phyloP scores from a whole-genome alignment of 2,329 filamentous ascomycete species.

The Elsinoe necatrix region DNA sequence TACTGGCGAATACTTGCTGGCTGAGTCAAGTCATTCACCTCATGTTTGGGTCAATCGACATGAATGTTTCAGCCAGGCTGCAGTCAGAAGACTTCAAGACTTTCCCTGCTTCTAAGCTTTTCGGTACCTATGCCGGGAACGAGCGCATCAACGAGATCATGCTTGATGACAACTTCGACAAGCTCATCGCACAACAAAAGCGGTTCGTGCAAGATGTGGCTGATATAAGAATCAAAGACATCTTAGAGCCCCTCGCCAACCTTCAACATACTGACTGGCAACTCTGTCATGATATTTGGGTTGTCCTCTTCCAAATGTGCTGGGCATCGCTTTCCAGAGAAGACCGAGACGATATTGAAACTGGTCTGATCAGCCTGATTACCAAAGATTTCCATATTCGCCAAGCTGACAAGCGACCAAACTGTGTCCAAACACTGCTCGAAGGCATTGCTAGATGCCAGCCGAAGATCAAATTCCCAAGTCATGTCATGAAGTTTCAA shows the following conservation, averaged over 20 bases:
- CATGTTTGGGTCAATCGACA: conserved; percentile 82
- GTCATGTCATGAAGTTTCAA: conserved; percentile 91
- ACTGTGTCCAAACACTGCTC: conserved; percentile 86
- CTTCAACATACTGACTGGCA: conserved; percentile 81
- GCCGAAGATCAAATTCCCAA: conserved; percentile 84
- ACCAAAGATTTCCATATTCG: conserved; percentile 94
- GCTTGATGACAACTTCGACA: conserved; percentile 73
- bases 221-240: conserved; percentile 77
- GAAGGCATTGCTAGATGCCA: conserved; percentile 77
- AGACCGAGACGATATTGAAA: conserved; percentile 81
- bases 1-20: conserved; percentile 91
- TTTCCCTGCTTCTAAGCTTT: conserved; percentile 64
- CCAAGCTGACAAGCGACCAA: conserved; percentile 89
- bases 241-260: conserved; percentile 83
- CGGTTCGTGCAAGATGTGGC: conserved; percentile 77
- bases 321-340: conserved; percentile 85
- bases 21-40: conserved; percentile 89
- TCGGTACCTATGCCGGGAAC: conserved; percentile 66
- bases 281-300: conserved; percentile 83
- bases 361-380: conserved; percentile 78
- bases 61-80: conserved; percentile 68
- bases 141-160: conserved; percentile 54
- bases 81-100: conserved; percentile 77
- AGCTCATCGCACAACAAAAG: conserved; percentile 66
- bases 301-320: conserved; percentile 80